Evolutionary conservation across 1,139 yeast species (phyloP), one percentile per base, ranked within the genome.

Genomic region (Saccharomycopsis crataegensis): DNA sequence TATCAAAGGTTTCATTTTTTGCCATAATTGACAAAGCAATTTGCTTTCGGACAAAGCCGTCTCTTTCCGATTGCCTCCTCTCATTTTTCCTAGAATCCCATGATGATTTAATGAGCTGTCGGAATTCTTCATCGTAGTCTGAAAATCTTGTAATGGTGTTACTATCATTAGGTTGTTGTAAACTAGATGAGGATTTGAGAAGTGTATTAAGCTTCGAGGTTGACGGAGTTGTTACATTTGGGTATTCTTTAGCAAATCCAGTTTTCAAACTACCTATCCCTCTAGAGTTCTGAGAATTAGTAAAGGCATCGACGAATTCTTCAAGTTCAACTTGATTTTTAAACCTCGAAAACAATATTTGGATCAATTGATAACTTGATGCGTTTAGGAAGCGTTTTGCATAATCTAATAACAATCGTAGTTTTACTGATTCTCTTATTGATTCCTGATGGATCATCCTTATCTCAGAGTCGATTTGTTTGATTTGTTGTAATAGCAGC

Each of bases 1-100:
- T 47, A 32, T 54, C 57, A 48, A 51, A 54, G 5, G 33, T 6
- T 2, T 52, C 50, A 43, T 54, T 54, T 48, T 54, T 47, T 11
- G 36, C 16, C 43, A 54, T 47, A 9, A 54, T 47, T 8, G 47
- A 22, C 11, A 54, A 31, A n/a, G 48, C 47, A 12, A 47, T 31
- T 28, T 52, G 40, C 11, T 40, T 17, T 11, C 49, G 31, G 2
- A n/a, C 16, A 34, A 34, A 47, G 12, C 43, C 32, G 9, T n/a
- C 22, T 41, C 16, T n/a, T 16, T 54, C 48, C 34, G 34, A 7
- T 16, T 50, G 33, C 8, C 12, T 31, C 9, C 38, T 6, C 14
- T 41, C 17, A 11, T 36, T 9, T 7, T 36, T 44, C 40, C 38
- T 46, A 6, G 33, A 8, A 16, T 40, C 34, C 8, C 46, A 31